Evolutionary conservation across 331 rosid species (phyloP).

Genomic region (Malus hybrid): DNA sequence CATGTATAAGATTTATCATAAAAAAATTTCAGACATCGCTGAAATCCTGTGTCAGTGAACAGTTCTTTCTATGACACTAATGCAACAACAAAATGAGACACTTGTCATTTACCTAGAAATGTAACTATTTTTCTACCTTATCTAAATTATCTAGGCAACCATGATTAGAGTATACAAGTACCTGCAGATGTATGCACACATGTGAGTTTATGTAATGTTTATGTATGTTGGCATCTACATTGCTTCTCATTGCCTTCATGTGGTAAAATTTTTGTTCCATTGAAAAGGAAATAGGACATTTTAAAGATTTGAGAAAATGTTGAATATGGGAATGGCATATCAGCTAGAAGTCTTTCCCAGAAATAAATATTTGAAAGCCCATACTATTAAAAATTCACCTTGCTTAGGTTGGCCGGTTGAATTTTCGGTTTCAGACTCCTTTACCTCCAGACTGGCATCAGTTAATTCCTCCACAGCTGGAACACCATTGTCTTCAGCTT

Average conservation of each 20-base stretch:
- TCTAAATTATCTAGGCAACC: neutral
- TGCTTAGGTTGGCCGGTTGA: slow-evolving; percentile 48
- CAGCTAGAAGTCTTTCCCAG: neutral
- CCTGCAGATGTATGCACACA: neutral
- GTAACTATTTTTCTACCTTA: neutral
- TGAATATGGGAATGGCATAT: neutral
- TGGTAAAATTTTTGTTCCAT: neutral
- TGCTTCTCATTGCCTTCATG: neutral
- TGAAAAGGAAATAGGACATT: neutral
- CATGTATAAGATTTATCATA: neutral
- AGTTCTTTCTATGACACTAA: neutral
- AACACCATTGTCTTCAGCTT: slow-evolving; percentile 37
- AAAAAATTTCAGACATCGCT: neutral
- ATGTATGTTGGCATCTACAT: neutral
- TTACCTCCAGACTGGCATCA: slow-evolving; percentile 22
- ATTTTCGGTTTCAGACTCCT: slow-evolving; percentile 37
- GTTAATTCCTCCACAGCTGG: slow-evolving; percentile 28
- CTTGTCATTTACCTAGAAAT: neutral
- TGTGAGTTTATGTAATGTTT: neutral
- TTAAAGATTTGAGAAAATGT: neutral
- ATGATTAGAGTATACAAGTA: neutral
- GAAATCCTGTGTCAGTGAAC: neutral
- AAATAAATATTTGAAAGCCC: neutral
- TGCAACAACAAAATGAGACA: neutral
- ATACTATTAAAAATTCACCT: slow-evolving; percentile 39